Evolutionary conservation across 345 rosid species (phyloP), one percentile per base, ranked within the genome.

Genomic region (Salix purpurea): DNA sequence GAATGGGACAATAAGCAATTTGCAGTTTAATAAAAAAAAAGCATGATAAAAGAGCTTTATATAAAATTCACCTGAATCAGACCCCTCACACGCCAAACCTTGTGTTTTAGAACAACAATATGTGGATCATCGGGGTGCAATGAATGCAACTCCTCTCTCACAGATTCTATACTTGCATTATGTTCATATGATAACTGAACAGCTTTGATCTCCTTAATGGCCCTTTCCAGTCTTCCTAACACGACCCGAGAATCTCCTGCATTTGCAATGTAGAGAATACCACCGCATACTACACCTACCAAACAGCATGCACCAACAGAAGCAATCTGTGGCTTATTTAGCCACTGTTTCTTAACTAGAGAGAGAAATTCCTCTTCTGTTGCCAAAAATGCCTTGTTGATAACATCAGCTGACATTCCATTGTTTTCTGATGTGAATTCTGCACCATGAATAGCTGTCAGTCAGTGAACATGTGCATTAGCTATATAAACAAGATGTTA

Each of bases 71-170:
- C 97, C 95, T 96, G 99, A 82, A 96, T 94, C 56, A 96, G 80
- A 74, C 99, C 99, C 88, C 92, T 94, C 37, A 96, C 97, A 10
- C 98, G 98, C 99, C 99, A 96, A 77, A 94, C 98, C 60, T 90
- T 91, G 84, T 94, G 94, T 81, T 89, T 94, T 75, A 92, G 83
- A n/a, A 94, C 91, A 62, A 96, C 99, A 4, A 96, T 91, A 67
- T 87, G 90, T 39, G 99, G 96, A 86, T 96, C 98, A 83, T 96
- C 73, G n/a, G 99, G 99, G 86, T 96, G 98, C 89, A 91, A 82
- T 54, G 84, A 76, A 44, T 75, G 92, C 84, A 96, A 67, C 83
- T 96, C 99, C 65, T 96, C 94, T 85, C 99, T 89, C 86, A 96
- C 98, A 30, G 95, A 90, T 76, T 91, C 97, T 0, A 86, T 19